Base-by-base conservation (phyloP, 2,329 filamentous ascomycete genomes). In the Penicillium sclerotiorum region DNA sequence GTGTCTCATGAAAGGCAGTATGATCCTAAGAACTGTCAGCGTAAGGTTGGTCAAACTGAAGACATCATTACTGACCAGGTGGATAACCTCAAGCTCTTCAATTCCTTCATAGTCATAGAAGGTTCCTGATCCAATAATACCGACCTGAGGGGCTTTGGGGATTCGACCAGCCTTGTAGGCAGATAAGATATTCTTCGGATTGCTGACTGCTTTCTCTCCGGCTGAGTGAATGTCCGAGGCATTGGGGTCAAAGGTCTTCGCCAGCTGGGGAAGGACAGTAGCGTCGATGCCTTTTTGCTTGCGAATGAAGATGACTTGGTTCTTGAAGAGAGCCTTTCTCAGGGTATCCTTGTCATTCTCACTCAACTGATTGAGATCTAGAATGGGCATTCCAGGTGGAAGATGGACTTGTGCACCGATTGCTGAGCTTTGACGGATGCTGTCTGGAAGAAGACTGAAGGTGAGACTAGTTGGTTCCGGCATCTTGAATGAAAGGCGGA, bases 161-260 rank as follows among this genome's bases (percentile, higher is more conserved):
- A 52, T 52, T 20, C 49, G 41, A 1, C 49, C 49, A 5, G 49
- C 45, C 40, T 52, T 52, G 27, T 49, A 52, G 18, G 49, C 49
- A 4, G 49, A 52, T 7, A 52, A n/a, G 6, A 45, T 49, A 15
- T 52, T 52, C 20, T 36, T 45, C 21, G 45, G 49, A 15, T 52
- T 35, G 18, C 49, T 49, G 11, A 52, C 49, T 6, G 49, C 45
- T 45, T 52, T 52, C 45, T 52, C 41, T 4, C 49, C 49, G 2
- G 45, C 45, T 3, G 45, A 52, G n/a, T 52, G 49, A 28, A 52
- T 20, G 30, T 52, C 49, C 8, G 49, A 44, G 8, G 45, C 45
- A 22, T 45, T 45, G 1, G 49, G 40, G 20, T 52, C 49, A 17
- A 52, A 52, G 27, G 49, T 13, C 36, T 52, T 49, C n/a, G 49